A percentile compares a stretch with the other conserved stretches of the same genome.
phyloP scores from a whole-genome alignment of 148 eudicot species.

The Chenopodium formosanum region DNA sequence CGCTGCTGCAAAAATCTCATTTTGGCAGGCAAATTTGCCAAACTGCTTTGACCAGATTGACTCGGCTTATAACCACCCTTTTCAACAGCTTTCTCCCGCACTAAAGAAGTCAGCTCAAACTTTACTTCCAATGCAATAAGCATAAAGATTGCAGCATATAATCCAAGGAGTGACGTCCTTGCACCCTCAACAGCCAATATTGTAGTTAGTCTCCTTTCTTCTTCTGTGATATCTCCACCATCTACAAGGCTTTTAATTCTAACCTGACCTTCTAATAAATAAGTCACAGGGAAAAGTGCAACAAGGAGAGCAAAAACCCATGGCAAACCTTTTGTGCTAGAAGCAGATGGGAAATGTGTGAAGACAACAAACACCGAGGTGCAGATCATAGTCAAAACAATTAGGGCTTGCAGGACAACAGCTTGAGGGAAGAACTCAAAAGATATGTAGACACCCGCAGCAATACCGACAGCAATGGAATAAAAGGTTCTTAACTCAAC shows the following conservation, averaged over 20 bases:
- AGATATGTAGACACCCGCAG: slow-evolving; percentile 84
- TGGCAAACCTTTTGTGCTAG: slow-evolving; percentile 83
- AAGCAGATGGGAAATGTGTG: slow-evolving; percentile 93
- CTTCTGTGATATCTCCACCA: slow-evolving; percentile 56
- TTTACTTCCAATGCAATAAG: slow-evolving; percentile 89
- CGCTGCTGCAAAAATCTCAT: slow-evolving; percentile 93
- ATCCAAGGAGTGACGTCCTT: slow-evolving; percentile 89
- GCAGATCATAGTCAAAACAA: slow-evolving; percentile 86
- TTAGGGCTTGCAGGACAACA: slow-evolving; percentile 65
- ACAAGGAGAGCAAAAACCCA: slow-evolving; percentile 98
- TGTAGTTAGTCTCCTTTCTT: slow-evolving; percentile 61
- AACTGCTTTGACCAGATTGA: slow-evolving; percentile 62
- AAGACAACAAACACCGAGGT: slow-evolving; percentile 76
- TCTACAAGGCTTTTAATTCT: slow-evolving; percentile 62
- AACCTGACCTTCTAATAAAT: slow-evolving; percentile 86
- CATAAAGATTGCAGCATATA: slow-evolving; percentile 97
- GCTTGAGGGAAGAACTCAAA: slow-evolving; percentile 94
- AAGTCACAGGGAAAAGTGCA: slow-evolving; percentile 97
- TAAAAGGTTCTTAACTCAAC: slow-evolving; percentile 76
- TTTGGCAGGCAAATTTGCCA: slow-evolving; percentile 58
- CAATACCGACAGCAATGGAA: slow-evolving; percentile 78
- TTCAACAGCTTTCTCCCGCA: slow-evolving; percentile 72
- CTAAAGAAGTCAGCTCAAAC: slow-evolving; percentile 74
- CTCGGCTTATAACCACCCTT: slow-evolving; percentile 59
- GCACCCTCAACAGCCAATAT: slow-evolving; percentile 93